Evolutionary conservation across 768 basidiomycete species (phyloP).

Genomic region (Xerocomus potaroensis): DNA sequence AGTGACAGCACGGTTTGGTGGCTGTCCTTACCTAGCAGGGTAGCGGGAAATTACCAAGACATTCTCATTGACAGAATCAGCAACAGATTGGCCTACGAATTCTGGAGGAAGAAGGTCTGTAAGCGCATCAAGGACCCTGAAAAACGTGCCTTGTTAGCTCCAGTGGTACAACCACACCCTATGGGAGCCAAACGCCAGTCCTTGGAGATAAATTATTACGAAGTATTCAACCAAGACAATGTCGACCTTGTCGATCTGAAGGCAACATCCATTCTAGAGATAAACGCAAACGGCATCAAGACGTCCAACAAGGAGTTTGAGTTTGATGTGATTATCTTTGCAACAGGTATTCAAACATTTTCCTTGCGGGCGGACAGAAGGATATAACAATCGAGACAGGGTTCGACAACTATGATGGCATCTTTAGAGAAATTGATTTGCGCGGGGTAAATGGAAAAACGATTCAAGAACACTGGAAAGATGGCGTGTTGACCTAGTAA

Average conservation of each 20-base stretch:
- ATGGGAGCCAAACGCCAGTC: constrained; percentile 7
- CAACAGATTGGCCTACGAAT: constrained; percentile 5
- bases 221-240: constrained; percentile 13
- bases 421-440: constrained; percentile 7
- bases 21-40: not conserved
- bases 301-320: constrained; percentile 6
- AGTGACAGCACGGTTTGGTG: not conserved
- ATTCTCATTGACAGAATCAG: not conserved
- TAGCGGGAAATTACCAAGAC: constrained; percentile 10
- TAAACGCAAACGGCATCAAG: constrained; percentile 6
- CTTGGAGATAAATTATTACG: constrained; percentile 11
- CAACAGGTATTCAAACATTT: constrained; percentile 7
- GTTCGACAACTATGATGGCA: constrained; percentile 7
- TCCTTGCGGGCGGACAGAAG: not conserved
- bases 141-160: constrained; percentile 14
- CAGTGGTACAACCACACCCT: constrained; percentile 8
- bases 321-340: constrained; percentile 13
- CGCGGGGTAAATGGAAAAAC: constrained; percentile 10
- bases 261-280: constrained; percentile 7
- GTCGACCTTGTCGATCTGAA: constrained; percentile 13
- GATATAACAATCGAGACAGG: constrained; percentile 1
- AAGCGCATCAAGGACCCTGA: constrained; percentile 8
- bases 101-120: constrained; percentile 16
- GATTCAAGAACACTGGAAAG: constrained; percentile 14
- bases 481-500: constrained; percentile 14